Conservation (phyloP, 192 early-diverging fungal species). For the Backusella tarrabulga region DNA sequence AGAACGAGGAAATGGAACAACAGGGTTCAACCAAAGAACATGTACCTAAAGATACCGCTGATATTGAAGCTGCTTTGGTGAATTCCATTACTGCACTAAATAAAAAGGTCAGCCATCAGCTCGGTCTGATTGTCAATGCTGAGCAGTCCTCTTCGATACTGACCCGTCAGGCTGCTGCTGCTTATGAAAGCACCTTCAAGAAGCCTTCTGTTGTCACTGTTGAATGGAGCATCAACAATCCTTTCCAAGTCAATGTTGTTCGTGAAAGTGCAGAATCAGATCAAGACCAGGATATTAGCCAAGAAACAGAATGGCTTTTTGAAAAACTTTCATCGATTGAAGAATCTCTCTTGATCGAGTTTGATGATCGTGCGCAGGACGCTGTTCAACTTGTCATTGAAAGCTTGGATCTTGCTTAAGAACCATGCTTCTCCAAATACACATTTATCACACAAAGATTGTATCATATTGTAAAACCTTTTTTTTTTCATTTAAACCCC, state of each 20-base stretch:
- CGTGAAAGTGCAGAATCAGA: neutral
- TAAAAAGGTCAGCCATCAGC: slow-evolving; percentile 18
- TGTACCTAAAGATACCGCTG: neutral
- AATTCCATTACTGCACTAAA: slow-evolving; percentile 12
- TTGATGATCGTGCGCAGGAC: slow-evolving; percentile 9
- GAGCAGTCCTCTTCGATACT: slow-evolving; percentile 15
- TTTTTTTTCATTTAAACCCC: neutral
- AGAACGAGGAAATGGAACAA: neutral
- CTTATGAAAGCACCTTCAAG: neutral
- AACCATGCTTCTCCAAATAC: neutral
- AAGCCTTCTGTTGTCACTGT: neutral
- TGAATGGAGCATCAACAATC: slow-evolving; percentile 5
- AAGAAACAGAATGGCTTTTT: slow-evolving; percentile 3
- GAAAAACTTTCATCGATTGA: neutral
- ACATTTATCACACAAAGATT: neutral
- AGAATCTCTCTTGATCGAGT: neutral
- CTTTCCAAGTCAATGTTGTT: slow-evolving; percentile 8
- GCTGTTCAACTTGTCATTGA: slow-evolving; percentile 8
- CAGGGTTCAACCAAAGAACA: neutral
- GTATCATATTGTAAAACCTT: neutral
- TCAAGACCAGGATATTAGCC: neutral
- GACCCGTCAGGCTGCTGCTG: neutral
- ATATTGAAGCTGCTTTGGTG: neutral
- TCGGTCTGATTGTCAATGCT: slow-evolving; percentile 25
- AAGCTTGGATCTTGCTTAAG: slow-evolving; percentile 4